Conservation (phyloP, 768 basidiomycete genomes). For the Russula sp. region DNA sequence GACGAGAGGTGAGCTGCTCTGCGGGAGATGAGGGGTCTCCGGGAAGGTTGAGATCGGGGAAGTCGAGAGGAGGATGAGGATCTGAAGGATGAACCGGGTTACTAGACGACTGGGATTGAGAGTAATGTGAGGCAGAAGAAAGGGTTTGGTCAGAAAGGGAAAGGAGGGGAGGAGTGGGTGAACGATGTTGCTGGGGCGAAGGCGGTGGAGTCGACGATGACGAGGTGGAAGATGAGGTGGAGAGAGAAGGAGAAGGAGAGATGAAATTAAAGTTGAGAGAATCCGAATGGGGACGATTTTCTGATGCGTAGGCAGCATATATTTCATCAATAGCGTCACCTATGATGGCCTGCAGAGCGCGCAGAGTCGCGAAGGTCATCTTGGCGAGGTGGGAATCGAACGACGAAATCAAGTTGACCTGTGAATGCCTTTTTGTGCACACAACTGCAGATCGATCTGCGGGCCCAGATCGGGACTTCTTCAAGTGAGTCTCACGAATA, state of each 20-base stretch:
- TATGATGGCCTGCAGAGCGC: constrained; percentile 22
- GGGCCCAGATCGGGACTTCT: constrained; percentile 6
- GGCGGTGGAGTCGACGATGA: constrained; percentile 1
- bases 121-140: constrained; percentile 20
- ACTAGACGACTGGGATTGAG: constrained; percentile 11
- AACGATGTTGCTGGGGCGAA: constrained; percentile 11
- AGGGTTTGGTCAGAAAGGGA: constrained; percentile 9
- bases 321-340: constrained; percentile 21
- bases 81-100: background rate
- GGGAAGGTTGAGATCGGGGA: constrained; percentile 25
- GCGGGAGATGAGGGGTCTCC: constrained; percentile 33
- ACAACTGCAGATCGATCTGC: background rate
- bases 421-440: background rate
- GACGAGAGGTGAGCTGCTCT: constrained; percentile 53
- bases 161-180: constrained; percentile 20
- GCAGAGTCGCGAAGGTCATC: constrained; percentile 22
- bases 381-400: background rate
- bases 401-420: background rate
- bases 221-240: background rate
- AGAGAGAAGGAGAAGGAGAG: background rate
- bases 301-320: constrained; percentile 13
- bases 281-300: background rate
- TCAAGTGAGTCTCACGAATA: background rate
- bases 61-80: constrained; percentile 22
- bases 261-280: background rate